Percentiles rank a stretch among this genome's conserved stretches.
These are phyloP conservation scores for Penicillium lividum DNA, from an alignment of 495 filamentous ascomycete genomes.

Conservation along the genomic window DNA sequence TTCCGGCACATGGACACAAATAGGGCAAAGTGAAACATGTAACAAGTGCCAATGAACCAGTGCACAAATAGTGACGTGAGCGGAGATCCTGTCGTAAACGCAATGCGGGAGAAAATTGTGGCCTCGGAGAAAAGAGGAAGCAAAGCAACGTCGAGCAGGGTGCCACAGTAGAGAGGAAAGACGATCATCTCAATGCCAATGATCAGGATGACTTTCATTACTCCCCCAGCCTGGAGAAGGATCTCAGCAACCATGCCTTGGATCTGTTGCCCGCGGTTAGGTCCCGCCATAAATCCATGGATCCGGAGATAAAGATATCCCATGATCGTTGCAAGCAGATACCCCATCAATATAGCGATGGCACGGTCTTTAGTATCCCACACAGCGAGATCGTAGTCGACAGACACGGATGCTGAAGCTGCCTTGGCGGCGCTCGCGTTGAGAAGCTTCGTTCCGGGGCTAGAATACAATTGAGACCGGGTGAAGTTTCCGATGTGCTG, in stretches of 20 bases:
- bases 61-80: conserved; percentile 92
- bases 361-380: conserved; percentile 78
- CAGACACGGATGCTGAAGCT: conserved; percentile 21
- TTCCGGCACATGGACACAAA: conserved; percentile 99
- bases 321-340: conserved; percentile 68
- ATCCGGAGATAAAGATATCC: conserved; percentile 77
- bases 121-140: conserved; percentile 84
- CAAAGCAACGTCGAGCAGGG: conserved; percentile 85
- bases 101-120: conserved; percentile 69
- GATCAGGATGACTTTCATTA: conserved; percentile 97
- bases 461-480: conserved; percentile 23
- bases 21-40: conserved; percentile 99
- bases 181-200: conserved; percentile 99
- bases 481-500: conserved; percentile 27
- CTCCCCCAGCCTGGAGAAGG: conserved; percentile 89
- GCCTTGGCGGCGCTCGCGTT: conserved; percentile 24
- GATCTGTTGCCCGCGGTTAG: conserved; percentile 65
- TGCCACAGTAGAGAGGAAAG: conserved; percentile 93
- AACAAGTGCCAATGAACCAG: conserved; percentile 98
- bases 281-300: conserved; percentile 63
- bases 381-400: conserved; percentile 65
- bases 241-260: conserved; percentile 80
- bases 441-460: conserved; percentile 28
- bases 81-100: conserved; percentile 73
- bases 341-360: conserved; percentile 80